Evolutionary conservation across 331 rosid genomes (phyloP).

Genomic region (Erythrophleum ivorense): DNA sequence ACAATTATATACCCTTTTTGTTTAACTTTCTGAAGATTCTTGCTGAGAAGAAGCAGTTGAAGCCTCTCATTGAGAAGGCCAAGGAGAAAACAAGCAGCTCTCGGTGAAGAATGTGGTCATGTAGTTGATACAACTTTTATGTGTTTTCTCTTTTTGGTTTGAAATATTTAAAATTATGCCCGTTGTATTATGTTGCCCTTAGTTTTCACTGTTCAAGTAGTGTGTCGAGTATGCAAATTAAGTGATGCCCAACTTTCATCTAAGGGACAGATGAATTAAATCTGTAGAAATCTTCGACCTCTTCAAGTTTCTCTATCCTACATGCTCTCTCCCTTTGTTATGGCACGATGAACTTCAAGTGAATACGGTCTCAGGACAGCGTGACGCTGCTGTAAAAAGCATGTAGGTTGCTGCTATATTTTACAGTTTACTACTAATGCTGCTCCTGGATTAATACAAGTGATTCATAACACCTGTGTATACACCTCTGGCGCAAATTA

Average conservation of each 20-base stretch:
- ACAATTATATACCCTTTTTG: slow-evolving; percentile 96
- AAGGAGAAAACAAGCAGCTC: slow-evolving; percentile 80
- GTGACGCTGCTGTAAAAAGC: neutral
- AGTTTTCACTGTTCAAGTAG: slow-evolving; percentile 20
- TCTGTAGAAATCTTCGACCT: neutral
- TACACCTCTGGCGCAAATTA: too few relatives aligned
- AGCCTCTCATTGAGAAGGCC: slow-evolving; percentile 98
- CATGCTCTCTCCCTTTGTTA: too few relatives aligned
- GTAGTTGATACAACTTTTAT: slow-evolving; percentile 29
- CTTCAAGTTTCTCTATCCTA: slow-evolving; percentile 7
- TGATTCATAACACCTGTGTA: neutral
- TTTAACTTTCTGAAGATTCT: slow-evolving; percentile 93
- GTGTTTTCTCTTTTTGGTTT: neutral
- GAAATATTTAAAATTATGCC: slow-evolving; percentile 8
- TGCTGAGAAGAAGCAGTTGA: slow-evolving; percentile 98
- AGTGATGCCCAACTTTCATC: slow-evolving; percentile 33
- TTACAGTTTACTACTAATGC: neutral
- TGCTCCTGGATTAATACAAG: neutral
- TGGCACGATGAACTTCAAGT: neutral
- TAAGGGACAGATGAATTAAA: neutral
- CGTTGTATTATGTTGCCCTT: slow-evolving; percentile 35
- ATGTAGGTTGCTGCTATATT: neutral
- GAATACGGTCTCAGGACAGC: neutral
- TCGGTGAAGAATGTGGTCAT: slow-evolving; percentile 49
- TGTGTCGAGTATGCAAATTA: slow-evolving; percentile 28